These are phyloP conservation scores for Lepraria neglecta DNA, from an alignment of 495 filamentous ascomycete species.

Conservation along the genomic window DNA sequence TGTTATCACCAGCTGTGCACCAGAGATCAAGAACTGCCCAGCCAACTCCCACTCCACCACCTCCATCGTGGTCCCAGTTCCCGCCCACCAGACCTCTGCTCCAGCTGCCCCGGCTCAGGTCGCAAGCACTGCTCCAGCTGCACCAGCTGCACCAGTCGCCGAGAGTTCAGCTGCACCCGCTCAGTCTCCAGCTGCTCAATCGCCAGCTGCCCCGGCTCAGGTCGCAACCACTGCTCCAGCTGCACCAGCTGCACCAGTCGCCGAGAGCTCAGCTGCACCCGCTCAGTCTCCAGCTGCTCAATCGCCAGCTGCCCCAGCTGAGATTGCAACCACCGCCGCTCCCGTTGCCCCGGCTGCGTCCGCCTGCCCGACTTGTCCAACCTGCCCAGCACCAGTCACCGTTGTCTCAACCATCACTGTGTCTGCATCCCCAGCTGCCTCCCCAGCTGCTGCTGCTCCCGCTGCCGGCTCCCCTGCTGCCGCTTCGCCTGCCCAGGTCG, in stretches of 20 bases:
- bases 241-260: slow-evolving; percentile 14
- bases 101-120: slow-evolving; percentile 10
- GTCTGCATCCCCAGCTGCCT: slow-evolving; percentile 19
- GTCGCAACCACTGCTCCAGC: slow-evolving; percentile 19
- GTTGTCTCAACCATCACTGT: slow-evolving; percentile 24
- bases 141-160: slow-evolving; percentile 24
- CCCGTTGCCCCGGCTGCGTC: slow-evolving; percentile 25
- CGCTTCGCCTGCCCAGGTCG: slow-evolving; percentile 31
- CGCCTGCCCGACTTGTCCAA: slow-evolving; percentile 13
- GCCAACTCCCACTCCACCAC: slow-evolving; percentile 25
- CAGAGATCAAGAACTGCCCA: slow-evolving; percentile 41
- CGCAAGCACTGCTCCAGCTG: slow-evolving; percentile 22
- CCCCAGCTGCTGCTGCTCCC: slow-evolving; percentile 17
- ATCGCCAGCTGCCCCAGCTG: slow-evolving; percentile 11
- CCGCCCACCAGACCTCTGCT: slow-evolving; percentile 13
- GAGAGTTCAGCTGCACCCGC: slow-evolving; percentile 21
- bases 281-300: not conserved
- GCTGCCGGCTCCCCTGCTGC: slow-evolving; percentile 29
- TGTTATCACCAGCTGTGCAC: slow-evolving; percentile 55
- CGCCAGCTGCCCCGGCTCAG: slow-evolving; percentile 5
- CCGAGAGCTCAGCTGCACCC: not conserved
- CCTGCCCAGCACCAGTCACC: slow-evolving; percentile 24
- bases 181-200: slow-evolving; percentile 15
- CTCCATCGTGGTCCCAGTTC: slow-evolving; percentile 21
- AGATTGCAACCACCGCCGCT: slow-evolving; percentile 26